Base-by-base conservation (phyloP, 768 basidiomycete genomes). In the Auricularia sp. region DNA sequence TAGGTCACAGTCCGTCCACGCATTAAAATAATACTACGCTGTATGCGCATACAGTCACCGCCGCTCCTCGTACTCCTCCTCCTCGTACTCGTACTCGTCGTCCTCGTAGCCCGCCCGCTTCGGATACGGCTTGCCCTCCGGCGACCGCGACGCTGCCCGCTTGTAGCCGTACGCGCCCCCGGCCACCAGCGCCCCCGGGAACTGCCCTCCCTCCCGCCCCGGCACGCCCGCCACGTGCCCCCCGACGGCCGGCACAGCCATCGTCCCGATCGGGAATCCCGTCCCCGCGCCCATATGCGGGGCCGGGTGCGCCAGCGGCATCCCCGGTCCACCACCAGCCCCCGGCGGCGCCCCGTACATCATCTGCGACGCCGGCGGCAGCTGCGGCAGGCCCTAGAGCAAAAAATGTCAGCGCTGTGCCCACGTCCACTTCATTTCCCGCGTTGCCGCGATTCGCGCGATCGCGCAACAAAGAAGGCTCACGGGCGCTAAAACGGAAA, bases 51-150 rank as follows among this genome's bases (percentile, higher is more conserved):
- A 29, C 29, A 29, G 29, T 29, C 29, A 29, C 29, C 29, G 29
- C 29, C 29, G 23, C 21, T 59, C 56, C 23, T n/a, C 8, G 11
- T n/a, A 7, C 18, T 29, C 53, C 53, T 54, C 53, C 7, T 54
- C 8, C 0, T 54, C 88, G 29, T 91, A 87, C 67, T 91, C 90
- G 6, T 84, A 81, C 64, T 81, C 81, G 47, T 78, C 76, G 63
- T 64, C 62, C 56, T 85, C 84, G 36, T 81, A 79, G 11, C 85
- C 86, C n/a, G 91, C 80, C 59, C 88, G 79, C 70, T 90, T 86
- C 66, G 91, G 72, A 67, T 88, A 85, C 7, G 89, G 88, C 68
- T 92, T 90, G 18, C 56, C 56, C 56, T 59, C 56, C 2, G 56
- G 56, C 47, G 47, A 51, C 21, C 47, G 29, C 29, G 29, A 29